Base-by-base conservation (phyloP, 73 alveolate species). In the Paramecium caudatum region DNA sequence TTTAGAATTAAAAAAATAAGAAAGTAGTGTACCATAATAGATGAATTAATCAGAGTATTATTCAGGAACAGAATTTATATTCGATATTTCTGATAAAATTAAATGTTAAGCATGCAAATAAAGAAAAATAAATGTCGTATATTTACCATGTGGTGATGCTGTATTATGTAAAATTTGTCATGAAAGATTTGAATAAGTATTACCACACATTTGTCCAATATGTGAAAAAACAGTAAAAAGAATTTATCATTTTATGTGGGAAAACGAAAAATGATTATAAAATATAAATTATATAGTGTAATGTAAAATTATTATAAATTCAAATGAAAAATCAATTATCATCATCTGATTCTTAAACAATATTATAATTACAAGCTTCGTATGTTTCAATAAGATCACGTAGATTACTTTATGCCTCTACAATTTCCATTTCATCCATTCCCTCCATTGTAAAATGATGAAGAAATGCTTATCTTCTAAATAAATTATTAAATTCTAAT, bases 311-410 rank as follows among this genome's bases (percentile, higher is more conserved):
- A 9, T 5, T 9, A 6, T 39, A 39, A 39, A 39, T 39, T 39
- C n/a, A n/a, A n/a, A n/a, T n/a, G n/a, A n/a, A n/a, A n/a, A n/a
- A n/a, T n/a, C n/a, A n/a, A n/a, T n/a, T n/a, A n/a, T n/a, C n/a
- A n/a, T n/a, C n/a, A n/a, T n/a, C n/a, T n/a, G n/a, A n/a, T n/a
- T n/a, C n/a, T n/a, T n/a, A n/a, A n/a, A n/a, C n/a, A n/a, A n/a
- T n/a, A n/a, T n/a, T n/a, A n/a, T n/a, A n/a, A n/a, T n/a, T n/a
- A n/a, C n/a, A n/a, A n/a, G n/a, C n/a, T n/a, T n/a, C n/a, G n/a
- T n/a, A n/a, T n/a, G n/a, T n/a, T n/a, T n/a, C n/a, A n/a, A 92
- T 94, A 80, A 94, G 41, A 33, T 94, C 97, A 47, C 86, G 74
- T 90, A 94, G 82, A 83, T 91, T 82, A 37, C 87, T 4, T 50